Percentiles rank a stretch among this genome's conserved stretches.
Conservation (phyloP, 768 basidiomycete genomes). For the Postia placenta region DNA sequence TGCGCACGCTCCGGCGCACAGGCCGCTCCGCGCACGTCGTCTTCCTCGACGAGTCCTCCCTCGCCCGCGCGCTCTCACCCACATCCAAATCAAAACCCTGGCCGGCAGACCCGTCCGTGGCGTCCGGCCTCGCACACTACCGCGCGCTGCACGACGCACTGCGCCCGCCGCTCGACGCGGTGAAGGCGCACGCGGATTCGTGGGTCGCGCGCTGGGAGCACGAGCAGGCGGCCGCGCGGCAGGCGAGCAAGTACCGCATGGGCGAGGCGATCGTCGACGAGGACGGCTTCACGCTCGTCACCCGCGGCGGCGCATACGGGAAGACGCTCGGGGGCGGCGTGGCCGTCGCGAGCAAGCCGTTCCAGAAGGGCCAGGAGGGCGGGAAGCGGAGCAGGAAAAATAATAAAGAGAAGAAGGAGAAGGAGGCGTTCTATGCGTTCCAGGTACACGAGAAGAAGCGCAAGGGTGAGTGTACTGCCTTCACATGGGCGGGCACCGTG, state of each 20-base stretch:
- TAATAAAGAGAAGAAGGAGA: conserved; percentile 59
- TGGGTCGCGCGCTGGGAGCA: conserved; percentile 75
- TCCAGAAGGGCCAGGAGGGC: conserved; percentile 22
- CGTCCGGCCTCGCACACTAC: conserved; percentile 73
- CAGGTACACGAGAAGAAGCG: conserved; percentile 88
- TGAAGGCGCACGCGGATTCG: conserved; percentile 77
- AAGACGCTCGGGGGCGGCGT: conserved; percentile 81
- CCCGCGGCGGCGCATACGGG: conserved; percentile 87
- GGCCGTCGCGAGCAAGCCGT: conserved; percentile 56
- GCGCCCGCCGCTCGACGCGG: conserved; percentile 69
- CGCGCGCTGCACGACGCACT: conserved; percentile 50
- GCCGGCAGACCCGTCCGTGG: conserved; percentile 52
- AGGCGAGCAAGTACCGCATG: conserved; percentile 63
- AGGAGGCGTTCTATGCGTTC: conserved; percentile 77
- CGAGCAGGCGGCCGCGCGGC: conserved; percentile 53
- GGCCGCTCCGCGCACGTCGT: conserved; percentile 67
- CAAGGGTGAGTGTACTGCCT: conserved; percentile 45
- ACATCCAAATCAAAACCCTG: conserved; percentile 54
- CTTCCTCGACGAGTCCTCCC: conserved; percentile 67
- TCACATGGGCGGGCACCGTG: neutral
- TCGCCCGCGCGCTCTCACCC: conserved; percentile 56
- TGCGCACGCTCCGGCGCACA: conserved; percentile 55
- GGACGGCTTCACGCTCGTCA: conserved; percentile 92
- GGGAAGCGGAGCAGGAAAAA: conserved; percentile 46
- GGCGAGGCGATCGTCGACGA: conserved; percentile 90